These are phyloP conservation scores for Fusarium sp. DNA, from an alignment of 2,329 filamentous ascomycete genomes.

Conservation along the genomic window DNA sequence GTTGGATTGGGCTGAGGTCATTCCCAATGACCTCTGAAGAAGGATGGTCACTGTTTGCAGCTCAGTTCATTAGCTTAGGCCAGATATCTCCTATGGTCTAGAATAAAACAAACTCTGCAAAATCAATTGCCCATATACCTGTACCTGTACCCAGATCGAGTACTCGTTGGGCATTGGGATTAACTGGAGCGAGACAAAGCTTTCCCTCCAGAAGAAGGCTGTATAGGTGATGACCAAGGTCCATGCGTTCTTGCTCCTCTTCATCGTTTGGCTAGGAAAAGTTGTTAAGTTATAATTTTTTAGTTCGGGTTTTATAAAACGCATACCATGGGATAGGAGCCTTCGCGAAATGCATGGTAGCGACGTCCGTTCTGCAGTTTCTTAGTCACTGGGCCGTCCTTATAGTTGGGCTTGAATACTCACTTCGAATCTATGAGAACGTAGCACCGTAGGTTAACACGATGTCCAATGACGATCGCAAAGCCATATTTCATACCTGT, in stretches of 20 bases:
- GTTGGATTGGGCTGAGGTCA: conserved; percentile 34
- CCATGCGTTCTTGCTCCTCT: conserved; percentile 31
- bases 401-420: background rate
- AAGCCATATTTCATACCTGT: background rate
- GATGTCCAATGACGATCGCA: accelerated
- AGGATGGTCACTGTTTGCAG: conserved; percentile 11
- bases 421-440: conserved; percentile 21
- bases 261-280: conserved; percentile 30
- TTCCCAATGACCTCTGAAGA: conserved; percentile 28
- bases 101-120: conserved; percentile 21
- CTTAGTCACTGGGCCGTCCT: background rate
- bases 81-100: accelerated
- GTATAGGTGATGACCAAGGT: conserved; percentile 36
- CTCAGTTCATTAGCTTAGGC: too few species aligned
- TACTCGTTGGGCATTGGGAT: conserved; percentile 10
- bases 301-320: accelerated
- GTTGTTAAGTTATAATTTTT: background rate
- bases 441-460: background rate
- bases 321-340: conserved; percentile 23
- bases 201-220: conserved; percentile 27
- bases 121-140: conserved; percentile 16
- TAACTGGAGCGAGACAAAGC: conserved; percentile 26
- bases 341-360: conserved; percentile 21
- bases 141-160: conserved; percentile 34
- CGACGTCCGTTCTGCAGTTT: background rate